These are phyloP conservation scores for Forsythia suspensa DNA, from an alignment of 257 asterid species.

Conservation along the genomic window DNA sequence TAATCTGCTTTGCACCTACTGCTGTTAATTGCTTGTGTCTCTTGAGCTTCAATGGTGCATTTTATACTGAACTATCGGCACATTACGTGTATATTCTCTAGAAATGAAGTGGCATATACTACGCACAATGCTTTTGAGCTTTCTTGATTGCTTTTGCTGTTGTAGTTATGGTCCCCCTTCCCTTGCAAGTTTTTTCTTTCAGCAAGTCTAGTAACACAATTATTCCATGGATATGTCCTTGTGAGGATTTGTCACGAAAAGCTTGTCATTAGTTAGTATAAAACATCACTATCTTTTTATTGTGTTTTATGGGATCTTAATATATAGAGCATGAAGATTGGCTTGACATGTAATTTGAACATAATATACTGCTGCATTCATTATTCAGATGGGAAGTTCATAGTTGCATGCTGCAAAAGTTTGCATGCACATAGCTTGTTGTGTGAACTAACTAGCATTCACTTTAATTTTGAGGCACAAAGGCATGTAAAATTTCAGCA, in stretches of 20 bases:
- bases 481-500: background rate
- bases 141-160: conserved; percentile 23
- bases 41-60: conserved; percentile 22
- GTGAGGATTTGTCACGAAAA: conserved; percentile 1
- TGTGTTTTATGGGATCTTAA: conserved; percentile 1
- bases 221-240: conserved; percentile 6
- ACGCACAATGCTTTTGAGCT: conserved; percentile 34
- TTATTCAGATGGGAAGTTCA: too few species aligned
- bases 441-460: too few species aligned
- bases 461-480: background rate
- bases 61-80: conserved; percentile 42
- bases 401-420: too few species aligned
- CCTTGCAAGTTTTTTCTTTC: conserved; percentile 8
- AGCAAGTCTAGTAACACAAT: conserved; percentile 18
- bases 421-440: too few species aligned
- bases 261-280: conserved; percentile 4
- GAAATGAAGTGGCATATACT: conserved; percentile 39
- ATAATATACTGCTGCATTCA: conserved; percentile 10
- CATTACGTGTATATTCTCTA: conserved; percentile 43
- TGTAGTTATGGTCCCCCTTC: conserved; percentile 42
- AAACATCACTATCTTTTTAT: conserved; percentile 4
- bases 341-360: conserved; percentile 1
- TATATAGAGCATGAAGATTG: background rate
- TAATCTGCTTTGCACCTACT: conserved; percentile 8
- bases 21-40: conserved; percentile 14